Conservation (phyloP, 2,329 filamentous ascomycete genomes). For the Colletotrichum neosansevieriae region DNA sequence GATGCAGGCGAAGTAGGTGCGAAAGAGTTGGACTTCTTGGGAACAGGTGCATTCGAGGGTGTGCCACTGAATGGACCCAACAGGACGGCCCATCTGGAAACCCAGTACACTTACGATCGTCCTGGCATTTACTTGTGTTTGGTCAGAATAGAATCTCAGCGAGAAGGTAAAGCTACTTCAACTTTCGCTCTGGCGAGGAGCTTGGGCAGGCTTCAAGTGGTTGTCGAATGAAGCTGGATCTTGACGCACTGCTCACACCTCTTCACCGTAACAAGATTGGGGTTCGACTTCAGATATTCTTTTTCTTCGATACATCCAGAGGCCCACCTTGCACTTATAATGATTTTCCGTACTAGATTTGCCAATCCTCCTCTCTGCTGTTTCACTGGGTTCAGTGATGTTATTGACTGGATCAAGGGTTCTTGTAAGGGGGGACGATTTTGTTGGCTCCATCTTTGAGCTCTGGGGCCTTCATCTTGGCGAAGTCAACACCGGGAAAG, state of each 20-base stretch:
- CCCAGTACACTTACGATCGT: neutral
- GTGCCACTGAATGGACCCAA: neutral
- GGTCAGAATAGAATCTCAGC: neutral
- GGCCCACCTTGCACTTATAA: neutral
- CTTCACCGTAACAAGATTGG: no score
- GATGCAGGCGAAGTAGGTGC: slow-evolving; percentile 37
- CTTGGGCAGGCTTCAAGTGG: neutral
- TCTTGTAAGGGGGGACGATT: slow-evolving; percentile 51
- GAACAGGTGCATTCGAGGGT: neutral
- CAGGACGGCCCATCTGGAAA: neutral
- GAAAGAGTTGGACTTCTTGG: slow-evolving; percentile 36
- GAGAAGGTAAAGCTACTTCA: neutral
- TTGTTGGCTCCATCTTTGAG: slow-evolving; percentile 45
- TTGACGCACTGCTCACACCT: neutral
- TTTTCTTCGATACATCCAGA: neutral
- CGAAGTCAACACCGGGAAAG: slow-evolving; percentile 53
- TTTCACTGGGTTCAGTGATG: neutral
- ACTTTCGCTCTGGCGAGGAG: neutral
- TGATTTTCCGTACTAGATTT: no score
- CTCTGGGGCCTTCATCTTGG: slow-evolving; percentile 43
- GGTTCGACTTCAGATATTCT: neutral
- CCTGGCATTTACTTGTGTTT: neutral
- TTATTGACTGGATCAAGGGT: slow-evolving; percentile 47
- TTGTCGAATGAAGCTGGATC: neutral
- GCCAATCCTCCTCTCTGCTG: neutral